Base-by-base conservation (phyloP, 2,329 filamentous ascomycete species). In the Sarocladiaceae sp. region DNA sequence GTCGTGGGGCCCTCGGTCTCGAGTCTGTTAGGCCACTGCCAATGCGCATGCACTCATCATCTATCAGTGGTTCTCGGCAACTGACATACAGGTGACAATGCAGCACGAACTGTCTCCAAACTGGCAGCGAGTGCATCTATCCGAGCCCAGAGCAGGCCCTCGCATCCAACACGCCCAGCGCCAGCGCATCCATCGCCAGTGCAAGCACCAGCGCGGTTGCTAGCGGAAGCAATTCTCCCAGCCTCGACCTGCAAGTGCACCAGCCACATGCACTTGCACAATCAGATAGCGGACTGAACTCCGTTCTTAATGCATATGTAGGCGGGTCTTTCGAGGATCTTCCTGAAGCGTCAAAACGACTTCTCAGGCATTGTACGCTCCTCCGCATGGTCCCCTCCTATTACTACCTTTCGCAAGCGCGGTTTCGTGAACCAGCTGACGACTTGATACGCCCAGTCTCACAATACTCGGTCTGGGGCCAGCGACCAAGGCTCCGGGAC, bases 21-120 rank as follows among this genome's bases (percentile, higher is more conserved):
- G 18, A 24, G 23, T 19, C 19, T 39, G 20, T n/a, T 21, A 39
- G 20, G 7, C 19, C 20, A 13, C 16, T 21, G 23, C 20, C 20
- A 23, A 15, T 24, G n/a, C 12, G 27, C 40, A 16, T 43, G 20
- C 35, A 43, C 15, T 21, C 15, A 43, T 33, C 29, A 5, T n/a
- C 7, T 18, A 21, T 19, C 11, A 23, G 40, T 13, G n/a, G 24
- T 18, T 3, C 39, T 32, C 16, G 40, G n/a, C n/a, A n/a, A 32
- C 16, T 32, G n/a, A 32, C 15, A 12, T 21, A 42, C 15, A 6
- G 10, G 15, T 33, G 19, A 19, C 29, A n/a, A 6, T 43, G 45
- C 47, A 70, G 68, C 50, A 69, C 66, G 47, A 68, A 65, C 48
- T 71, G 68, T 51, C 63, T 70, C 50, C 66, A 68, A 45, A 65